Evolutionary conservation across 306 rosid species (phyloP).

Genomic region (Cucurbita moschata): DNA sequence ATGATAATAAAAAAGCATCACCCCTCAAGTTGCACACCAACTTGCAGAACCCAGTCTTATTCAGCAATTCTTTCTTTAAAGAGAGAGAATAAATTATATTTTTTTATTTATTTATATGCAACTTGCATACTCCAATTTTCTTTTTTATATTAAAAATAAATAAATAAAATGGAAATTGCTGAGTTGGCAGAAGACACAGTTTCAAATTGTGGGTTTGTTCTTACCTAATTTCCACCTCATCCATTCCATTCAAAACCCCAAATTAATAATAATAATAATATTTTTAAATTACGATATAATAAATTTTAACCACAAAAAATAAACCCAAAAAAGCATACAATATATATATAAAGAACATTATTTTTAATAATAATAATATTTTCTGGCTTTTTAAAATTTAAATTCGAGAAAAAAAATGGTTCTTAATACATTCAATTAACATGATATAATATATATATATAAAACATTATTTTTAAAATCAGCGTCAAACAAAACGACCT

Average conservation of each 20-base stretch:
- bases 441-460: neutral
- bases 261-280: no score
- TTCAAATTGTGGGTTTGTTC: neutral
- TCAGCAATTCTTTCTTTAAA: neutral
- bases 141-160: neutral
- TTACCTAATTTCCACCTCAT: no score
- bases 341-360: no score
- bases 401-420: neutral
- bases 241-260: no score
- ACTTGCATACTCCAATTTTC: conserved; percentile 11
- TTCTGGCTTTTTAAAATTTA: neutral
- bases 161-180: neutral
- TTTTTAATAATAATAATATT: no score
- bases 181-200: neutral
- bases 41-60: conserved; percentile 40
- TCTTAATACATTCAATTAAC: neutral
- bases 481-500: neutral
- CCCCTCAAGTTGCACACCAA: conserved; percentile 44
- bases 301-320: no score
- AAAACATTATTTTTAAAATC: neutral
- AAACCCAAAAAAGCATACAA: no score
- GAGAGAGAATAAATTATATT: neutral
- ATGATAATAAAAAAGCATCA: conserved; percentile 13
- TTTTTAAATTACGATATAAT: no score
- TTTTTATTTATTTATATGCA: neutral